These are phyloP conservation scores for Suillus decipiens DNA, from an alignment of 768 basidiomycete species.

Conservation along the genomic window DNA sequence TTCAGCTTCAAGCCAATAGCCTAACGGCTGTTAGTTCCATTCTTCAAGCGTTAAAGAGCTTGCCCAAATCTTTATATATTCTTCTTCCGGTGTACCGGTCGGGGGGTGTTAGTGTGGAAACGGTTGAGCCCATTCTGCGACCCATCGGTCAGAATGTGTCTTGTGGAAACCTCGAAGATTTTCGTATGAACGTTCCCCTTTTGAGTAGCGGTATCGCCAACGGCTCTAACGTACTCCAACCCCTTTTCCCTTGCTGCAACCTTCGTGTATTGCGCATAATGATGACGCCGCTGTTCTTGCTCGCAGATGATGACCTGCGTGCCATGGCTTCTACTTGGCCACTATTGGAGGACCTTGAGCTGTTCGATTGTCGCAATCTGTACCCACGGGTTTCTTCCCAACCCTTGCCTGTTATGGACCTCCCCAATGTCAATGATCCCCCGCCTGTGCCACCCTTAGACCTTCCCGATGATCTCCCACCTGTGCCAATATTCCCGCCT, in stretches of 20 bases:
- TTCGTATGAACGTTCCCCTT: neutral
- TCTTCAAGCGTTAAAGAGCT: neutral
- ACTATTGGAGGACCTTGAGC: constrained; percentile 7
- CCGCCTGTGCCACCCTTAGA: neutral
- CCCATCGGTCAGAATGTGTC: neutral
- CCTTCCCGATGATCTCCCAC: neutral
- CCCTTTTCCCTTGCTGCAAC: constrained; percentile 4
- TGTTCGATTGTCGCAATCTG: neutral
- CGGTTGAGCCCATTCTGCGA: neutral
- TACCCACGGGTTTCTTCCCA: neutral
- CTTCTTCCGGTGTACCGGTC: neutral
- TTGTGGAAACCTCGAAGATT: neutral
- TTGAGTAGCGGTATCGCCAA: neutral
- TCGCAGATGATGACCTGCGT: constrained; percentile 5
- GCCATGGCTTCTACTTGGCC: constrained; percentile 10
- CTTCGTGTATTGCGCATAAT: neutral
- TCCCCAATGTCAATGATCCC: neutral
- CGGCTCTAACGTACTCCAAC: neutral
- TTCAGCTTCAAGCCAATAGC: neutral
- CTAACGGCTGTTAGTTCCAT: neutral
- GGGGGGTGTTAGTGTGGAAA: neutral
- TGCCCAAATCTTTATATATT: neutral
- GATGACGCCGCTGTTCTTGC: neutral
- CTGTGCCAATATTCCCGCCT: neutral
- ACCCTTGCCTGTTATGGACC: neutral